A percentile compares a stretch with the other conserved stretches of the same genome.
Evolutionary conservation across 164 flowering plant genomes (phyloP).

Genomic region (Stephania yunnanensis): DNA sequence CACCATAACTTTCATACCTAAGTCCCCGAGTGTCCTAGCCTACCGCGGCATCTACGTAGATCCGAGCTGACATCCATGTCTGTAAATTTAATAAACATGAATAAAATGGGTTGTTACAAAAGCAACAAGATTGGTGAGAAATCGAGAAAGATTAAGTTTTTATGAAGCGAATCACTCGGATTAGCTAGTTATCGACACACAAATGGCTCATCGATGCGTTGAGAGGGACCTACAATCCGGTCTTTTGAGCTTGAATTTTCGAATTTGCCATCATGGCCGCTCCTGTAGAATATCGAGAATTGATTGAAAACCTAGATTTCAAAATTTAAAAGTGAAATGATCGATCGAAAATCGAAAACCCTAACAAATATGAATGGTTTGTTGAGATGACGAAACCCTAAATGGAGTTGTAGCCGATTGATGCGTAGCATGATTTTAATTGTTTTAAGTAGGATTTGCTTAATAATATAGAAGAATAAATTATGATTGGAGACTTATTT

Average conservation of each 20-base stretch:
- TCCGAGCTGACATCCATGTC: too few species aligned
- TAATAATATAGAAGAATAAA: too few species aligned
- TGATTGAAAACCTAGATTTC: background rate
- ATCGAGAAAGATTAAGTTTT: background rate
- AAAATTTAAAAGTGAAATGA: background rate
- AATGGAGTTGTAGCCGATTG: too few species aligned
- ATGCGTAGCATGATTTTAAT: too few species aligned
- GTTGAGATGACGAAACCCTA: too few species aligned
- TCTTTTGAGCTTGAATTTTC: conserved; percentile 42
- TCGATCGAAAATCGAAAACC: background rate
- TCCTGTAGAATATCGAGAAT: background rate
- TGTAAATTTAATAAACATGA: too few species aligned
- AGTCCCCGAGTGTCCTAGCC: too few species aligned
- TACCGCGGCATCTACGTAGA: too few species aligned
- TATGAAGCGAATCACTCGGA: conserved; percentile 18
- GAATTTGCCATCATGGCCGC: conserved; percentile 21
- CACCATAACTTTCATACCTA: too few species aligned
- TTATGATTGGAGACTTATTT: too few species aligned
- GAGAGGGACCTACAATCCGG: conserved; percentile 32
- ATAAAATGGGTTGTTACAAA: too few species aligned
- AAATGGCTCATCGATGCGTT: conserved; percentile 6
- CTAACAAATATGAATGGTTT: background rate
- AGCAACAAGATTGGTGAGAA: background rate
- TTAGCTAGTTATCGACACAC: conserved; percentile 30
- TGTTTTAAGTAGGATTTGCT: too few species aligned